Evolutionary conservation across 2,329 filamentous ascomycete species (phyloP).

Genomic region (Xylariaceae sp.): DNA sequence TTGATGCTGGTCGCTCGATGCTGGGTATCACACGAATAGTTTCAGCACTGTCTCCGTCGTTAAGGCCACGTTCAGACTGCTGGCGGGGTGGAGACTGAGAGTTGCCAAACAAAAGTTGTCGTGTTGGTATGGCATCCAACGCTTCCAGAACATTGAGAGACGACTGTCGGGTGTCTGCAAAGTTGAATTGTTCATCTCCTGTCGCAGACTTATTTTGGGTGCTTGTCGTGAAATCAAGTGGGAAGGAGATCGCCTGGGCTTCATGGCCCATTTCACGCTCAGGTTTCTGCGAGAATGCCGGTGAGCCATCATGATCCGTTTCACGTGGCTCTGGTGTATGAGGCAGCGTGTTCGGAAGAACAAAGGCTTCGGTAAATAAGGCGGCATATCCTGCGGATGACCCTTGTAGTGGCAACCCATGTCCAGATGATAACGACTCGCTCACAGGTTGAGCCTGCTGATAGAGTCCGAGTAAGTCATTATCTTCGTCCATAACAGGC

Average conservation of each 20-base stretch:
- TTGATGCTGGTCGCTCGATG: slow-evolving; percentile 8
- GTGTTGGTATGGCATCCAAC: slow-evolving; percentile 35
- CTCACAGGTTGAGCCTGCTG: slow-evolving; percentile 17
- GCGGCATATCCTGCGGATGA: background rate
- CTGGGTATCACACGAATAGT: slow-evolving; percentile 4
- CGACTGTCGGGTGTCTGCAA: slow-evolving; percentile 6
- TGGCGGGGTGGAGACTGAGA: slow-evolving; percentile 11
- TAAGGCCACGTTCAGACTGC: slow-evolving; percentile 4
- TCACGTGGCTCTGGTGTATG: background rate
- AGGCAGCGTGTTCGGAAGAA: background rate
- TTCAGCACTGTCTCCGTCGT: slow-evolving; percentile 8
- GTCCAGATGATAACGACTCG: background rate
- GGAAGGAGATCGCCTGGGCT: slow-evolving; percentile 14
- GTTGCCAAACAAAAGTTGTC: slow-evolving; percentile 28
- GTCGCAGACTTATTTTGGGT: slow-evolving; percentile 43
- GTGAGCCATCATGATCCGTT: background rate
- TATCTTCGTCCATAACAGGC: slow-evolving; percentile 38
- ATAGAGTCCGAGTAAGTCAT: slow-evolving; percentile 17
- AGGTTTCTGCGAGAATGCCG: background rate
- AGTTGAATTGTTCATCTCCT: slow-evolving; percentile 29
- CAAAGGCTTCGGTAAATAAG: background rate
- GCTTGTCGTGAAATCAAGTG: slow-evolving; percentile 38
- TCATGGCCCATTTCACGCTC: background rate
- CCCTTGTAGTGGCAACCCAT: background rate
- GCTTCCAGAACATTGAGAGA: slow-evolving; percentile 28